phyloP scores from a whole-genome alignment of 805 yeast species.

The Sungouiella blattae region DNA sequence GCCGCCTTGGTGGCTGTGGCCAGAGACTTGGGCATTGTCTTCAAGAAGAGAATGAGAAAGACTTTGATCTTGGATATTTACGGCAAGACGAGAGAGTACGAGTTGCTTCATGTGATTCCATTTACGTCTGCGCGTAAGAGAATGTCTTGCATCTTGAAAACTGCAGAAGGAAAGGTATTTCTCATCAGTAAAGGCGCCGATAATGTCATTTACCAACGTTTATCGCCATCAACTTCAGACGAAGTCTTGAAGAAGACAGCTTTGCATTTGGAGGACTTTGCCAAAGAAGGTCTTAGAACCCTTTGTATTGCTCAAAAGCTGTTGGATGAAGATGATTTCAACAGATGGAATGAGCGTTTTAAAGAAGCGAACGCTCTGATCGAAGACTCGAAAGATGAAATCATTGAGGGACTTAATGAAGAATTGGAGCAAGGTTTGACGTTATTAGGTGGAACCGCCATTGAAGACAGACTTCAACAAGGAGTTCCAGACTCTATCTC shows the following conservation, averaged over 20 bases:
- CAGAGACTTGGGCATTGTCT: slow-evolving; percentile 65
- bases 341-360: slow-evolving; percentile 54
- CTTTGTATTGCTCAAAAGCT: slow-evolving; percentile 63
- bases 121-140: slow-evolving; percentile 73
- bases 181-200: slow-evolving; percentile 75
- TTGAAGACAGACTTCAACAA: slow-evolving; percentile 80
- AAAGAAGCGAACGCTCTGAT: slow-evolving; percentile 56
- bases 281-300: slow-evolving; percentile 76
- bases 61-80: slow-evolving; percentile 42
- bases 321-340: slow-evolving; percentile 42
- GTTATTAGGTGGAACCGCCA: slow-evolving; percentile 80
- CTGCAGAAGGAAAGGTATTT: slow-evolving; percentile 39
- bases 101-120: slow-evolving; percentile 53
- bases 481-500: slow-evolving; percentile 84
- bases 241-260: slow-evolving; percentile 54
- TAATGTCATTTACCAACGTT: slow-evolving; percentile 52
- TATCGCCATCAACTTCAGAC: slow-evolving; percentile 38
- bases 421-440: slow-evolving; percentile 58
- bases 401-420: slow-evolving; percentile 51
- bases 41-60: slow-evolving; percentile 51
- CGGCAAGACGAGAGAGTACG: slow-evolving; percentile 44
- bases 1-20: slow-evolving; percentile 77
- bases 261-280: slow-evolving; percentile 61
- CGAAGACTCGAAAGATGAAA: slow-evolving; percentile 54
- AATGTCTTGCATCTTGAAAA: slow-evolving; percentile 67